phyloP scores from a whole-genome alignment of 345 rosid genomes.

The Cochlearia excelsa region DNA sequence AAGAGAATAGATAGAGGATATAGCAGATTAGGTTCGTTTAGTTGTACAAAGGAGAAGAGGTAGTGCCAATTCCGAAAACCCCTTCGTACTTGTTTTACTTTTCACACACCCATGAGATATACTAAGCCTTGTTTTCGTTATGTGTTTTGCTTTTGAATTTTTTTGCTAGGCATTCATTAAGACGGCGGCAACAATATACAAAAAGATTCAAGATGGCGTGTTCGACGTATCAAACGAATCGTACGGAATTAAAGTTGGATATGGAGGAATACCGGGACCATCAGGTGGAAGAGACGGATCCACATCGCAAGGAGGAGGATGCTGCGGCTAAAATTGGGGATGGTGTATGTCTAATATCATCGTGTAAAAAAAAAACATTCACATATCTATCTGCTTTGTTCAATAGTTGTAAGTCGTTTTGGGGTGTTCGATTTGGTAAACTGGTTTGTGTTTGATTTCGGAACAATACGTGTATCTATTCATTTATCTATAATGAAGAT shows the following conservation, averaged over 20 bases:
- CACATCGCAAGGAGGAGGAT: conserved; percentile 79
- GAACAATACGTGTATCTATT: too few relatives aligned
- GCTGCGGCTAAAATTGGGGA: conserved; percentile 60
- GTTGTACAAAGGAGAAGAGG: too few relatives aligned
- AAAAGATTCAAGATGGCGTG: conserved; percentile 96
- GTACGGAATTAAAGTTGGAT: conserved; percentile 94
- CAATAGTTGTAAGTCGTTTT: conserved; percentile 31
- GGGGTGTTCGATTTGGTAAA: too few relatives aligned
- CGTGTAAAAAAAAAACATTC: conserved; percentile 3
- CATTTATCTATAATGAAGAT: too few relatives aligned
- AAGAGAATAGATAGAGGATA: background rate
- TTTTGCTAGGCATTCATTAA: conserved; percentile 80
- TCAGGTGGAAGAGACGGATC: conserved; percentile 85
- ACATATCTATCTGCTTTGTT: conserved; percentile 24
- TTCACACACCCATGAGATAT: background rate
- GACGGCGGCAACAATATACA: conserved; percentile 92
- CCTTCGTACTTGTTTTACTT: background rate
- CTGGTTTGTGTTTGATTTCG: too few relatives aligned
- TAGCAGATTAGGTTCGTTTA: too few relatives aligned
- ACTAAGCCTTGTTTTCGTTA: conserved; percentile 1
- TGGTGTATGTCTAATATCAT: conserved; percentile 28
- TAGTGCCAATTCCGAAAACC: too few relatives aligned
- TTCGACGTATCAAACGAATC: conserved; percentile 98
- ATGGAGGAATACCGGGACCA: conserved; percentile 93
- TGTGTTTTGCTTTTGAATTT: conserved; percentile 11